Evolutionary conservation across 2,329 filamentous ascomycete species (phyloP), one percentile per base, ranked within the genome.

Genomic region (Fusarium sp.): DNA sequence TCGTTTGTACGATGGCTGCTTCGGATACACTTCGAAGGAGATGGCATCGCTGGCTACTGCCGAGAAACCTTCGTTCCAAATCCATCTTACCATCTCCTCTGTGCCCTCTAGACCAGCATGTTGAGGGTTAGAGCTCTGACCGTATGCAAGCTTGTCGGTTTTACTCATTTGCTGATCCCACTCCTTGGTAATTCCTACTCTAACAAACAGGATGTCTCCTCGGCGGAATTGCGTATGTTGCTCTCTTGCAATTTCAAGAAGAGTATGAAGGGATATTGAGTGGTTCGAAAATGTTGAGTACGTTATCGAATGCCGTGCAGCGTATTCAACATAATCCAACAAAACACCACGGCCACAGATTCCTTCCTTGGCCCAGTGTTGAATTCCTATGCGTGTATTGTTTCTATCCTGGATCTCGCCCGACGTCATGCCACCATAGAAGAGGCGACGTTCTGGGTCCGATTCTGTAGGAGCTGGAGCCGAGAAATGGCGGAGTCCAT

Each of bases 61-160:
- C 9, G 54, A 18, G 22, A 57, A 57, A 3, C 54, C 54, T 42
- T 53, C 3, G 8, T 57, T 57, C 54, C 54, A 57, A 5, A 57
- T 57, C 54, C 54, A 57, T 34, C 15, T 53, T 3, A 57, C 4
- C 46, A 57, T 57, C 13, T 57, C 54, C 53, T 57, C 54, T 1
- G 45, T 53, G 7, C 54, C 54, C 28, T 57, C 54, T 2, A 57
- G 15, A 7, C 54, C 54, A 4, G 54, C 54, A 57, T 57, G 54
- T n/a, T 57, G 45, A 1, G 54, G 46, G 17, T 26, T 52, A n/a
- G 46, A 40, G 4, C 36, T 57, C 13, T 57, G 45, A 1, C 33
- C 46, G 5, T 57, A 57, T 9, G 45, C 46, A 2, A 57, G 14
- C 20, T 57, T 57, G 7, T 57, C 54, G 6, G 46, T 17, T 7